These are phyloP conservation scores for Elsinoe fawcettii DNA, from an alignment of 2,329 filamentous ascomycete species.

Conservation along the genomic window DNA sequence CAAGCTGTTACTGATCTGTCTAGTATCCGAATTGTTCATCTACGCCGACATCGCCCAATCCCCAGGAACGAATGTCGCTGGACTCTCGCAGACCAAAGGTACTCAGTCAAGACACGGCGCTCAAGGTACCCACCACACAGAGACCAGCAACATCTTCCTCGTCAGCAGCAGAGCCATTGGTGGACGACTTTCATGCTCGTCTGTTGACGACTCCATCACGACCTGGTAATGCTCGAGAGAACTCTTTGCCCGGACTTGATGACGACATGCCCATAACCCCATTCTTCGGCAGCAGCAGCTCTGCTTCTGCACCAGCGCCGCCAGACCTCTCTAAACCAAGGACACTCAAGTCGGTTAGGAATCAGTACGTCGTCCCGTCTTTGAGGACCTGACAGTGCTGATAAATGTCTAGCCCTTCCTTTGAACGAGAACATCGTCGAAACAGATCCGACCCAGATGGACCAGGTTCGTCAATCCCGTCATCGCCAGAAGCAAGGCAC, in stretches of 20 bases:
- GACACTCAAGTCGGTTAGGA: neutral
- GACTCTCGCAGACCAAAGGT: neutral
- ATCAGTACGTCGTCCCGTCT: neutral
- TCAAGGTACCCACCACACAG: neutral
- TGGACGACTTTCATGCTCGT: conserved; percentile 24
- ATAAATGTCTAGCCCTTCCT: neutral
- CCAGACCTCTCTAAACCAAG: neutral
- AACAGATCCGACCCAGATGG: conserved; percentile 2
- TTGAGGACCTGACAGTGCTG: neutral
- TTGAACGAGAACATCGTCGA: conserved; percentile 8
- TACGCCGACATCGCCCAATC: neutral
- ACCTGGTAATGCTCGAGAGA: neutral
- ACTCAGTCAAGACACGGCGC: neutral
- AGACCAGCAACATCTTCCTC: neutral
- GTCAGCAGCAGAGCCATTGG: conserved; percentile 19
- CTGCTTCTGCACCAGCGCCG: neutral
- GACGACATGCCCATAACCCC: neutral
- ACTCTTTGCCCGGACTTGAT: conserved; percentile 8
- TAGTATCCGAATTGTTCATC: conserved; percentile 12
- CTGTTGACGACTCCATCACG: neutral
- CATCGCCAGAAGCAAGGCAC: conserved; percentile 25
- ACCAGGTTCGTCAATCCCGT: conserved; percentile 12
- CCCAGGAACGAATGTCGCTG: conserved; percentile 8
- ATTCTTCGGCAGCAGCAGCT: neutral
- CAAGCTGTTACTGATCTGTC: neutral